phyloP scores from a whole-genome alignment of 106 monocot genomes.

The Ottelia alismoides region DNA sequence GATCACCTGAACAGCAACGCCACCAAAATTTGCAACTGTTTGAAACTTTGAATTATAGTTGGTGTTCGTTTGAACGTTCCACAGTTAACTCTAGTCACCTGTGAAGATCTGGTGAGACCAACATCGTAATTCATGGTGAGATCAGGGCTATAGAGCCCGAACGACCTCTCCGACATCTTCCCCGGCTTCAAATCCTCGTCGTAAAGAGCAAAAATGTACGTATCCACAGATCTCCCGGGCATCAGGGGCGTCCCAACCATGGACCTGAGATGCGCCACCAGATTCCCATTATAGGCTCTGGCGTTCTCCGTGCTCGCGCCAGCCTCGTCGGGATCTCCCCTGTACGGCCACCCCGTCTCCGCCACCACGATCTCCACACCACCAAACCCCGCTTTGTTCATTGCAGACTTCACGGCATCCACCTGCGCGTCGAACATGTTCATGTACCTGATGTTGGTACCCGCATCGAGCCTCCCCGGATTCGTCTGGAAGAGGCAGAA shows the following conservation, averaged over 20 bases:
- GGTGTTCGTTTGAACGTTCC: too few relatives aligned
- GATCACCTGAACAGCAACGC: not conserved
- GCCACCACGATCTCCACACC: conserved; percentile 59
- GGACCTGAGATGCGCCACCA: conserved; percentile 29
- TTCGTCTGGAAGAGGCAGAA: conserved; percentile 55
- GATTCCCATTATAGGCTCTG: conserved; percentile 39
- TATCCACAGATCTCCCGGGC: conserved; percentile 56
- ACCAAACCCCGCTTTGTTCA: conserved; percentile 33
- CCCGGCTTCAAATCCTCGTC: conserved; percentile 77
- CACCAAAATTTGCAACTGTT: too few relatives aligned
- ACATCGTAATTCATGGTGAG: conserved; percentile 52
- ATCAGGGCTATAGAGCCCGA: conserved; percentile 48
- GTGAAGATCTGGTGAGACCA: conserved; percentile 26
- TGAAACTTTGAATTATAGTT: too few relatives aligned
- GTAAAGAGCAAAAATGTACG: conserved; percentile 59
- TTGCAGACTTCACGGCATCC: conserved; percentile 68
- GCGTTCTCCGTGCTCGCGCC: conserved; percentile 31
- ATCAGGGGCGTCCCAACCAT: conserved; percentile 67
- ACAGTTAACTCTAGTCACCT: too few relatives aligned
- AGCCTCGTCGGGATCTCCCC: conserved; percentile 32
- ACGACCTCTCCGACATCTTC: conserved; percentile 52
- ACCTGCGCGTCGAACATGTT: conserved; percentile 85
- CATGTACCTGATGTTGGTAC: conserved; percentile 37
- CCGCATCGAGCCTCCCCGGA: conserved; percentile 27
- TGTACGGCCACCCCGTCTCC: conserved; percentile 73